These are phyloP conservation scores for Aphanomyces cochlioides DNA, from an alignment of 352 stramenopile species.

Conservation along the genomic window DNA sequence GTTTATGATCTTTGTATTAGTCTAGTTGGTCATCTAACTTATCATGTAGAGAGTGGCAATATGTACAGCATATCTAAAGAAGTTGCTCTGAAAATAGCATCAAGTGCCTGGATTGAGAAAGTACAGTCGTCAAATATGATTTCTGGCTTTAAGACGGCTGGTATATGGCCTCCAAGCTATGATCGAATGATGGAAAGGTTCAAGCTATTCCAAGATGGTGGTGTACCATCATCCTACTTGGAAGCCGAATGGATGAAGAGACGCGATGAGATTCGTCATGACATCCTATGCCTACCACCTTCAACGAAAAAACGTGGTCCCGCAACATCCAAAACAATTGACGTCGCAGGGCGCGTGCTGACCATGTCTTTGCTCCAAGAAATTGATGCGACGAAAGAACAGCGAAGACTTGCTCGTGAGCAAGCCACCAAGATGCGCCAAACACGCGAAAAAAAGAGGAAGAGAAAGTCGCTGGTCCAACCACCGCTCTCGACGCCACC, in stretches of 20 bases:
- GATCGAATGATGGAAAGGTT: conserved; percentile 3
- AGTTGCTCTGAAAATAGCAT: neutral
- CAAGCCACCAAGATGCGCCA: too few species aligned
- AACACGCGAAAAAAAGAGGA: too few species aligned
- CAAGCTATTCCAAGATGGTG: neutral
- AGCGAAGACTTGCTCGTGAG: neutral
- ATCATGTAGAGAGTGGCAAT: conserved; percentile 4
- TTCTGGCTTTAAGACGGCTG: neutral
- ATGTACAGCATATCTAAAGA: neutral
- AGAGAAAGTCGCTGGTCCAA: too few species aligned
- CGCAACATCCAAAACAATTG: neutral
- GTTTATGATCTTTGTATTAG: neutral
- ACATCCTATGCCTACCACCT: neutral
- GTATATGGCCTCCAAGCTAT: neutral
- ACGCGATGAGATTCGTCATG: neutral
- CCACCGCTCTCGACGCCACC: too few species aligned
- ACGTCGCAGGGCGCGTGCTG: conserved; percentile 1
- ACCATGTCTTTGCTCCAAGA: conserved; percentile 8
- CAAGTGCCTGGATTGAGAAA: neutral
- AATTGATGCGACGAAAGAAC: neutral
- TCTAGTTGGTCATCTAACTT: neutral
- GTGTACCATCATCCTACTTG: conserved; percentile 8
- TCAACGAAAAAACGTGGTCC: neutral
- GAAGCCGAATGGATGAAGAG: conserved; percentile 9
- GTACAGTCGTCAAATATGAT: neutral